Conservation (phyloP, 2,329 filamentous ascomycete genomes). For the Chaetomium sp. region DNA sequence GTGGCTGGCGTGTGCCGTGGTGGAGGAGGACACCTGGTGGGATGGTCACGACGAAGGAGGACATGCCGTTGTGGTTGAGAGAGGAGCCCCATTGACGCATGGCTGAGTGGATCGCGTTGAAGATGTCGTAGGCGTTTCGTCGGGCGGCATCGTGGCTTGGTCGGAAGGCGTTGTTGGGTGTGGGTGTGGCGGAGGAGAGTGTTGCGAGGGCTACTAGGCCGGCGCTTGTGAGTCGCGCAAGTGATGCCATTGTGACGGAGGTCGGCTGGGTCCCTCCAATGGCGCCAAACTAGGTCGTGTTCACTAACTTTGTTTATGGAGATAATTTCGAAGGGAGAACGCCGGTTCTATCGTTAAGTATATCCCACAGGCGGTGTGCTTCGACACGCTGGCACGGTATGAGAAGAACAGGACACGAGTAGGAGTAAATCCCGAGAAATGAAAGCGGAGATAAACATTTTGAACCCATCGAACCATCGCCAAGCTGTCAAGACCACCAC, state of each 20-base stretch:
- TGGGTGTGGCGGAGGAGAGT: background rate
- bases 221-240: background rate
- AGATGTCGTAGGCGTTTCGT: conserved; percentile 57
- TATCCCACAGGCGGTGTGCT: too few relatives aligned
- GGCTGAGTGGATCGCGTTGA: conserved; percentile 66
- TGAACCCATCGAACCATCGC: too few relatives aligned
- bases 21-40: conserved; percentile 60
- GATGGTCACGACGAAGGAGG: conserved; percentile 59
- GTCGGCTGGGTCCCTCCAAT: background rate
- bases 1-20: conserved; percentile 48
- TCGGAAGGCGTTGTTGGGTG: background rate
- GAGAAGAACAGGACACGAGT: too few relatives aligned
- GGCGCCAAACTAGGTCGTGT: too few relatives aligned
- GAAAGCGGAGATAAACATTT: too few relatives aligned
- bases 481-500: too few relatives aligned
- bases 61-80: conserved; percentile 69
- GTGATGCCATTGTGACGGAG: background rate
- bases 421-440: too few relatives aligned
- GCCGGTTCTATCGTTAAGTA: too few relatives aligned
- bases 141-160: conserved; percentile 35
- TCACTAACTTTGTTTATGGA: too few relatives aligned
- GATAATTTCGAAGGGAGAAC: too few relatives aligned
- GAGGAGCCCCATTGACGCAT: conserved; percentile 71
- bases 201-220: background rate
- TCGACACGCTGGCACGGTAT: too few relatives aligned